Percentiles rank a stretch among this genome's conserved stretches.
Evolutionary conservation across 1,284 basidiomycete species (phyloP).

Genomic region (Moniliophthora roreri): DNA sequence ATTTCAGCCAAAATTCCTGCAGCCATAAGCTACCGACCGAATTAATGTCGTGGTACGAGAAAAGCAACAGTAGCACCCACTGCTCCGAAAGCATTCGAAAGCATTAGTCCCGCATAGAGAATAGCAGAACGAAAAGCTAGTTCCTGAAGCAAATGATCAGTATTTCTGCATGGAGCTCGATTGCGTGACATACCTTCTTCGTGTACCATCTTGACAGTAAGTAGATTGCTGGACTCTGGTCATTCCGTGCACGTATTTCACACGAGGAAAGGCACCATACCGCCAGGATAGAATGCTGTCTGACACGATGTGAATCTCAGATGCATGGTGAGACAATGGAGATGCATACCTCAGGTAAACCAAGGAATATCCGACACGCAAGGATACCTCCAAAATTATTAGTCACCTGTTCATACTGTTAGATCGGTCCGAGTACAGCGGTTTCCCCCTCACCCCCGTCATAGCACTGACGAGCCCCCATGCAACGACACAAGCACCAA

Average conservation of each 20-base stretch:
- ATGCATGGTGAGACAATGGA: background rate
- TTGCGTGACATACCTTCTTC: constrained; percentile 41
- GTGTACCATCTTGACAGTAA: constrained; percentile 68
- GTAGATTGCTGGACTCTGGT: constrained; percentile 39
- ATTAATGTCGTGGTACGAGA: constrained; percentile 1
- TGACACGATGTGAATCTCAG: constrained; percentile 16
- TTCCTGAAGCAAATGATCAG: constrained; percentile 38
- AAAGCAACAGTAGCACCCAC: constrained; percentile 35
- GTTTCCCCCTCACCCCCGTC: constrained; percentile 47
- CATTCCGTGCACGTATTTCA: background rate
- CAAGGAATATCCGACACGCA: constrained; percentile 60
- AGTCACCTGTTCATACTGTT: constrained; percentile 39
- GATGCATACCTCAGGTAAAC: constrained; percentile 53
- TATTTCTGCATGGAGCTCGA: background rate
- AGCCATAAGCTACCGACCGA: constrained; percentile 53
- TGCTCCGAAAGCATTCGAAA: constrained; percentile 76
- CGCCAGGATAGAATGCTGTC: constrained; percentile 64
- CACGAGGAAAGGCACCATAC: constrained; percentile 7
- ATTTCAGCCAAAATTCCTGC: constrained; percentile 69
- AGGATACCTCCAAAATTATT: constrained; percentile 56
- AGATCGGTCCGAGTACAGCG: background rate
- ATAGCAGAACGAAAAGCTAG: constrained; percentile 69
- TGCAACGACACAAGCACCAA: constrained; percentile 55
- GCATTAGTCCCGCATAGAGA: constrained; percentile 66
- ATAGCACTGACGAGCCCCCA: constrained; percentile 66